Percentiles rank a stretch among this genome's conserved stretches.
Conservation (phyloP, 805 yeast species). For the Brettanomyces nanus region DNA sequence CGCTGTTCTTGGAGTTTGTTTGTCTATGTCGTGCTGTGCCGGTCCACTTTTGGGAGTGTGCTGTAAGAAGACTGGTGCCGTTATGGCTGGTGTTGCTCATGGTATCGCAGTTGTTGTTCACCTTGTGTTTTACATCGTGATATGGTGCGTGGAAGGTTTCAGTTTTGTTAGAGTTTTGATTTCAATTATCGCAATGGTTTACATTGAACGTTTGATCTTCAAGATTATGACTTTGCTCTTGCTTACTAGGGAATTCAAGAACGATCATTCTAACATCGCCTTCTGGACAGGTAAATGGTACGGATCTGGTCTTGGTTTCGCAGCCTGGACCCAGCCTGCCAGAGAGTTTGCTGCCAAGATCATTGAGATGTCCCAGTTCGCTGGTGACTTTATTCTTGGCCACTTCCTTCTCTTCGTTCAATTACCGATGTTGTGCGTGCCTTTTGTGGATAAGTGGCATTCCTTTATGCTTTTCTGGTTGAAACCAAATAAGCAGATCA, state of each 20-base stretch:
- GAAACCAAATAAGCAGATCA: slow-evolving; percentile 91
- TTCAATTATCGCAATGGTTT: slow-evolving; percentile 77
- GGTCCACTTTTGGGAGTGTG: slow-evolving; percentile 94
- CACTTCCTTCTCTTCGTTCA: slow-evolving; percentile 83
- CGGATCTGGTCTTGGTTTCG: slow-evolving; percentile 85
- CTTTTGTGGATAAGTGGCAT: slow-evolving; percentile 94
- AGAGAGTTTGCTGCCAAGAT: slow-evolving; percentile 94
- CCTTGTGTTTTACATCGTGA: slow-evolving; percentile 79
- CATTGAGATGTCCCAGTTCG: slow-evolving; percentile 90
- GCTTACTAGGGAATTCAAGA: slow-evolving; percentile 93
- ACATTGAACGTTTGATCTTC: slow-evolving; percentile 82
- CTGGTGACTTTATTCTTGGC: slow-evolving; percentile 93
- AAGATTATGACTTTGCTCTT: slow-evolving; percentile 70
- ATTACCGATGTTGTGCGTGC: slow-evolving; percentile 78
- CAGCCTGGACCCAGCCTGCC: slow-evolving; percentile 91
- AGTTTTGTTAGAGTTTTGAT: slow-evolving; percentile 76
- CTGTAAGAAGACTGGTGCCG: slow-evolving; percentile 95
- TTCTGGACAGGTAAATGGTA: slow-evolving; percentile 99
- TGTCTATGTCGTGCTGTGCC: slow-evolving; percentile 88
- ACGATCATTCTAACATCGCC: slow-evolving; percentile 91
- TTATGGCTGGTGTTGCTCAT: slow-evolving; percentile 92
- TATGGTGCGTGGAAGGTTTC: slow-evolving; percentile 97
- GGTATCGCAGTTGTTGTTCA: slow-evolving; percentile 89
- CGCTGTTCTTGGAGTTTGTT: slow-evolving; percentile 72
- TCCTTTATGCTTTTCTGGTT: slow-evolving; percentile 98